phyloP scores from a whole-genome alignment of 768 basidiomycete species.

The Naganishia onofrii region DNA sequence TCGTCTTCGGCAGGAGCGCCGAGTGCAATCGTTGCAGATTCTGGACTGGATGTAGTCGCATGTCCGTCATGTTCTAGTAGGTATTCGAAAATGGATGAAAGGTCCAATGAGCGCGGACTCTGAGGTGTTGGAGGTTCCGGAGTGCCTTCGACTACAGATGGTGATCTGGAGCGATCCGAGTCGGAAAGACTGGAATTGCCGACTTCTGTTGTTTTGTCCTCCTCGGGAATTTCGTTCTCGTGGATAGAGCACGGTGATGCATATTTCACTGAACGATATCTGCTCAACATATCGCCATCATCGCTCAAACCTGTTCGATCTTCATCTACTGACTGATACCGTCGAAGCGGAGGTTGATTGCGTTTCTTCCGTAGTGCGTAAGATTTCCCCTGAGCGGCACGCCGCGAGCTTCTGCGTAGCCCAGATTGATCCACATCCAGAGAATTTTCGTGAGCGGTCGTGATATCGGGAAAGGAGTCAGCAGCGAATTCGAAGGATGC shows the following conservation, averaged over 20 bases:
- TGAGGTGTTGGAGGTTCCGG: slow-evolving; percentile 5
- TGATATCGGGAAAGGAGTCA: neutral
- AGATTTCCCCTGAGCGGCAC: neutral
- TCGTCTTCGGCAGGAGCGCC: neutral
- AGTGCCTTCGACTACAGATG: slow-evolving; percentile 18
- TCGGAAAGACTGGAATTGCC: neutral
- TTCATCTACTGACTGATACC: neutral
- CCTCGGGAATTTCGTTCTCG: neutral
- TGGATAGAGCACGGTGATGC: neutral
- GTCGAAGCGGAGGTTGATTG: neutral
- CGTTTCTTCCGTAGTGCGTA: slow-evolving; percentile 10
- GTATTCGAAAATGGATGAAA: neutral
- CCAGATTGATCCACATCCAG: neutral
- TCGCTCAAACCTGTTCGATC: neutral
- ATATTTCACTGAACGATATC: neutral
- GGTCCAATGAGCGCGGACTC: neutral
- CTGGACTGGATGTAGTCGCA: neutral
- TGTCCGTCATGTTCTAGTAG: neutral
- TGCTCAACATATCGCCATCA: neutral
- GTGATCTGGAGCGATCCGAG: neutral
- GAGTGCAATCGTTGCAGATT: neutral
- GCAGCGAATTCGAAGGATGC: too few relatives aligned
- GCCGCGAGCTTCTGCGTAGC: slow-evolving; percentile 5
- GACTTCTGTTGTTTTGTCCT: neutral
- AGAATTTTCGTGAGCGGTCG: neutral